Evolutionary conservation across 1,284 basidiomycete genomes (phyloP), one percentile per base, ranked within the genome.

Genomic region (Exobasidium rhododendri): DNA sequence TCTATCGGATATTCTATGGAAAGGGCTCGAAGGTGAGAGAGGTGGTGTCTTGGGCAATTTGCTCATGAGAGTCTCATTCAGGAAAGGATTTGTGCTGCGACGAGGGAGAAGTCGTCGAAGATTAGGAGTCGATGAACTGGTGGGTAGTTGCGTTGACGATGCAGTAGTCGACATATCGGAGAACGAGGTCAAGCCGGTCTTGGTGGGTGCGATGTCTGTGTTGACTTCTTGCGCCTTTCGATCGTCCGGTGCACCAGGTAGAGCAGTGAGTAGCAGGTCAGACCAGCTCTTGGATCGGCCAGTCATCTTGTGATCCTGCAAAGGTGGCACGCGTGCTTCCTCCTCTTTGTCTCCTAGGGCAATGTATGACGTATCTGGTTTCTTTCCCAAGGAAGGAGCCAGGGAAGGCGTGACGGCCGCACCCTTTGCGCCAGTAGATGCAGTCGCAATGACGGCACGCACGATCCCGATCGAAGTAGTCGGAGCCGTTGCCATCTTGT

Each of bases 11-110:
- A 17, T 22, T n/a, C 26, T 50, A 22, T 11, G 14, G 24, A 20
- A 44, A 3, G 52, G 52, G 22, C 32, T 55, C 2, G 52, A 55
- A 4, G 52, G 52, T n/a, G n/a, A 20, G 20, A 55, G 30, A 35
- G 52, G 52, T 6, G 52, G 52, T n/a, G 52, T 55, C 22, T 44
- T 35, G 35, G 52, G 29, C n/a, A 44, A 14, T 26, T 20, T 44
- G 4, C 22, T 44, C 32, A 40, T 44, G 17, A 55, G 35, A 3
- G n/a, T 20, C 13, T 31, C 20, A 44, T 55, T 40, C 20, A 55
- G 30, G 28, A 55, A 55, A 20, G 52, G 52, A 55, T 55, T 55
- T 14, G 52, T 55, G 29, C 29, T 55, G 22, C 40, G 31, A 40
- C 52, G 52, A 20, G 32, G 47, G 7, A 50, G 14, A 31, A 20